Evolutionary conservation across 305 asterid genomes (phyloP), one percentile per base, ranked within the genome.

Genomic region (Fraxinus albicans): DNA sequence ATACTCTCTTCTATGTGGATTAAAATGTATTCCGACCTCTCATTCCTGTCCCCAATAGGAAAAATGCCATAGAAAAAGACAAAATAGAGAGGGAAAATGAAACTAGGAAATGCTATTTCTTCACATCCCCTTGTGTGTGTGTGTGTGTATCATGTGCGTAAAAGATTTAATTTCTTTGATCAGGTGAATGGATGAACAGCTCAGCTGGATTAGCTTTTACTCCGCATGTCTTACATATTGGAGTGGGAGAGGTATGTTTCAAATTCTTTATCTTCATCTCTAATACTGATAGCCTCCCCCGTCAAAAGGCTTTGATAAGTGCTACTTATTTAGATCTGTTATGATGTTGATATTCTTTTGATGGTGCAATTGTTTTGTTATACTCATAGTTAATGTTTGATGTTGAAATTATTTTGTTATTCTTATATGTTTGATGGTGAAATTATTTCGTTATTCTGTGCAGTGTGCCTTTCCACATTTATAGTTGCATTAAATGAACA

Each of bases 161-260:
- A 27, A 67, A 65, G 33, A 58, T 33, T 33, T 7, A 19, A 27
- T 77, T 84, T 81, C 13, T 76, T 70, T 38, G 34, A 63, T 27
- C 83, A 92, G 96, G 96, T 84, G 94, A 92, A 67, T 92, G 96
- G 96, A 90, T 90, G 96, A 89, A 88, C 83, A 86, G 73, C 80
- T 88, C 96, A 73, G 94, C 93, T 76, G 96, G 94, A 72, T 83
- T 88, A 35, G 96, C 96, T 36, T 92, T 91, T 84, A 89, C 92
- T 3, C 94, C 96, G 7, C 96, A 90, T 77, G 84, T 91, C 79
- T 70, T 92, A 67, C 92, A 88, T 13, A 63, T 86, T 31, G 88
- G 80, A 44, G 83, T 82, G 76, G 95, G 95, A 79, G 94, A 91
- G 94, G 95, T 91, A 55, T 79, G 80, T 53, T 53, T 53, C 63